These are phyloP conservation scores for Helianthus tuberosus DNA, from an alignment of 129 eudicot genomes.

Conservation along the genomic window DNA sequence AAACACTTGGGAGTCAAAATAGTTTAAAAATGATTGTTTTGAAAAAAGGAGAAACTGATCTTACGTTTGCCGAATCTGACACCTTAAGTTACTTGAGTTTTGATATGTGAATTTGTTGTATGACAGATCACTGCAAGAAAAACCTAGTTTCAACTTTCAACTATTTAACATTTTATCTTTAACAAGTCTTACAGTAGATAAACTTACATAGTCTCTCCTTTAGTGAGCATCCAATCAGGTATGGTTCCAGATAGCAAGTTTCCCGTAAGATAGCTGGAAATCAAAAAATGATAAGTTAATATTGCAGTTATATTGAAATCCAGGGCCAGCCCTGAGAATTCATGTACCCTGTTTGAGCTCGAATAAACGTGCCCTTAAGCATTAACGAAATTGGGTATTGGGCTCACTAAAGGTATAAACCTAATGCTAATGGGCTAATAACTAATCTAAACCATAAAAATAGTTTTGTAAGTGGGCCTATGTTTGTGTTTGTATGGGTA, in stretches of 20 bases:
- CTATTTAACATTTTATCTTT: too few species aligned
- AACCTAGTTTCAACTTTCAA: not conserved
- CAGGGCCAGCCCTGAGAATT: too few species aligned
- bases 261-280: slow-evolving; percentile 50
- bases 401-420: too few species aligned
- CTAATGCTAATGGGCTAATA: too few species aligned
- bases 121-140: slow-evolving; percentile 47
- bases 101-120: slow-evolving; percentile 50
- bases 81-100: slow-evolving; percentile 22
- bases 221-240: slow-evolving; percentile 48
- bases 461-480: too few species aligned
- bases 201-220: slow-evolving; percentile 42
- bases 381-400: too few species aligned
- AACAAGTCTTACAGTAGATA: too few species aligned
- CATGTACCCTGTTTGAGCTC: too few species aligned
- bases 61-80: slow-evolving; percentile 51
- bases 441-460: too few species aligned
- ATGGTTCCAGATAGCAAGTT: slow-evolving; percentile 52
- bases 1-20: not conserved
- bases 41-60: slow-evolving; percentile 15
- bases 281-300: slow-evolving; percentile 12
- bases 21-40: not conserved
- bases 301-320: not conserved
- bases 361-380: too few species aligned
- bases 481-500: too few species aligned